Base-by-base conservation (phyloP, 2,329 filamentous ascomycete genomes). In the Cytospora chrysosperma region DNA sequence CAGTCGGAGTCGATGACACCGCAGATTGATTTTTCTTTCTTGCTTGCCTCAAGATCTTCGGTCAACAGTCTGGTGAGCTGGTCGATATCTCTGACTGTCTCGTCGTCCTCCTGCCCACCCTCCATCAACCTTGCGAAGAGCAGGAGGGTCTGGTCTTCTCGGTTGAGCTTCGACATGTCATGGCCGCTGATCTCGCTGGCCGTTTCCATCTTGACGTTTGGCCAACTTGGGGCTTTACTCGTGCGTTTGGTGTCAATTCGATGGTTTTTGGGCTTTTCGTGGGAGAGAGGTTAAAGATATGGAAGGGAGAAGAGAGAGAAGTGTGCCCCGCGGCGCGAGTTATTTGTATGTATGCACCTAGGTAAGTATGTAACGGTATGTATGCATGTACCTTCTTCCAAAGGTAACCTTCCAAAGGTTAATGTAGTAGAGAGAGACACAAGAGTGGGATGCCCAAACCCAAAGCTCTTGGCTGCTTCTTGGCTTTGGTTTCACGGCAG, bases 71-170 rank as follows among this genome's bases (percentile, higher is more conserved):
- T 85, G 52, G 86, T 87, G 60, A 89, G 81, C 61, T 77, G 75
- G 68, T 85, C 82, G 53, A 89, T 77, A 65, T 86, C 82, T 65
- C 76, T 76, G 69, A 84, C 88, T 15, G 85, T 89, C 68, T 91
- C 88, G 62, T 87, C 85, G 72, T 91, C 91, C 70, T 97, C 92
- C 70, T 93, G 87, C 59, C 92, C 93, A 52, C 92, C 92, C 74
- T 96, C 92, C 88, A 97, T 96, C 69, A 97, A 81, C 71, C 91
- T 90, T 27, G 93, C 93, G 68, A 97, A 86, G 69, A 94, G 88
- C 63, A 96, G 85, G 71, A 89, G 85, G 62, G 90, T 89, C 71
- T 89, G 81, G 71, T 91, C 88, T 69, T 84, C 77, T 77, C 85
- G 56, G 70, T 66, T 64, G 76, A 75, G 75, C 43, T 72, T 64